A percentile compares a stretch with the other conserved stretches of the same genome.
Evolutionary conservation across 768 basidiomycete genomes (phyloP).

Genomic region (Boletus bicolor): DNA sequence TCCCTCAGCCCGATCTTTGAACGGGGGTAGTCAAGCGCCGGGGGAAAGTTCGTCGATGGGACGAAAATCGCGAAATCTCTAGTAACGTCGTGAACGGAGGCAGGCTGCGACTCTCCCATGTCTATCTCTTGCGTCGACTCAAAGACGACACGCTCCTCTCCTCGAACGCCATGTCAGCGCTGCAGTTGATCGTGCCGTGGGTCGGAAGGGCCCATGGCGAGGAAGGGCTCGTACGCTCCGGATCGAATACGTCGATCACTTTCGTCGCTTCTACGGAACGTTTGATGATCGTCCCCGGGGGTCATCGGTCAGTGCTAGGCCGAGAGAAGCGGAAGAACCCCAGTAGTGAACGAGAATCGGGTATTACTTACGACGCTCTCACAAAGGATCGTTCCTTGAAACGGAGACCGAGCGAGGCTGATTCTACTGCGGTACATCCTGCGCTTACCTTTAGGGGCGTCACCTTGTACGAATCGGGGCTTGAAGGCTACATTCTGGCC

Average conservation of each 20-base stretch:
- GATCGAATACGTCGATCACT: background rate
- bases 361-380: background rate
- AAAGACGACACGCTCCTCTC: constrained; percentile 12
- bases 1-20: background rate
- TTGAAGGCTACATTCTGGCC: background rate
- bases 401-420: background rate
- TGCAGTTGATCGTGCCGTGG: background rate
- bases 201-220: background rate
- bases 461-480: background rate
- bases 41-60: constrained; percentile 17
- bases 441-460: background rate
- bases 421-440: background rate
- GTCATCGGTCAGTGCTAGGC: background rate
- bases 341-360: background rate
- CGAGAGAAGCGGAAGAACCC: background rate
- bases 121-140: constrained; percentile 5
- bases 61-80: constrained; percentile 11
- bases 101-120: background rate
- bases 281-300: background rate
- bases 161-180: background rate
- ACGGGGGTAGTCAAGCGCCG: constrained; percentile 2
- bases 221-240: background rate
- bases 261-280: constrained; percentile 2
- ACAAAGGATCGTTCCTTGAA: constrained; percentile 3
- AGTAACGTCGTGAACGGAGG: background rate